Base-by-base conservation (phyloP, 2,329 filamentous ascomycete species). In the Penicillium sp. region DNA sequence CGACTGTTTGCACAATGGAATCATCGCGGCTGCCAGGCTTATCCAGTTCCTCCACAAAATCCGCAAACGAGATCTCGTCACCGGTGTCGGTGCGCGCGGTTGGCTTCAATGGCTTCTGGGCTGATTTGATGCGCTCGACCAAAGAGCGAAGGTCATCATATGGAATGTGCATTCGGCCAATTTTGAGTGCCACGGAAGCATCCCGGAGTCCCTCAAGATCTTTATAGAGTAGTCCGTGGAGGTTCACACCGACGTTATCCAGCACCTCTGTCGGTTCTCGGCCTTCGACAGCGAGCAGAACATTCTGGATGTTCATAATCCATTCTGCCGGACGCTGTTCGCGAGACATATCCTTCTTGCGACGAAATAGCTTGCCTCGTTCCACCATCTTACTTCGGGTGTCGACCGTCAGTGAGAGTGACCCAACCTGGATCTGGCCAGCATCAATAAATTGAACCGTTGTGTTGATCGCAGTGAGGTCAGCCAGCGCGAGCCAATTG, bases 381-480 rank as follows among this genome's bases (percentile, higher is more conserved):
- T 96, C 90, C 19, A 95, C 87, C 67, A 90, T 91, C 68, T 94
- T 94, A 47, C 81, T 83, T 53, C 94, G 77, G 5, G 93, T 97
- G 61, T 98, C 91, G 37, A 98, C 86, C 4, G 87, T 86, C 45
- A 95, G 72, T 10, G 86, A 89, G 56, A 96, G 79, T 54, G 80
- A 87, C 42, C 90, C 91, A 39, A 96, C 73, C 59, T 95, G 87
- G 29, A 97, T 65, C 47, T 83, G 86, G 15, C 93, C 93, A 17
- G 94, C 86, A 51, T 89, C 86, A 16, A 84, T 74, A 21, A 97
- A 74, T 41, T 83, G 83, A 38, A 95, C 61, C 4, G 83, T 83
- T 1, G 87, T 86, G 57, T 90, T 87, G 13, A 83, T 83, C 8
- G 89, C 88, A 17, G 94, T 82, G 23, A 98, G 72, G 67, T 98